Evolutionary conservation across 192 early-diverging fungal species (phyloP).

Genomic region (Lobulomyces angularis): DNA sequence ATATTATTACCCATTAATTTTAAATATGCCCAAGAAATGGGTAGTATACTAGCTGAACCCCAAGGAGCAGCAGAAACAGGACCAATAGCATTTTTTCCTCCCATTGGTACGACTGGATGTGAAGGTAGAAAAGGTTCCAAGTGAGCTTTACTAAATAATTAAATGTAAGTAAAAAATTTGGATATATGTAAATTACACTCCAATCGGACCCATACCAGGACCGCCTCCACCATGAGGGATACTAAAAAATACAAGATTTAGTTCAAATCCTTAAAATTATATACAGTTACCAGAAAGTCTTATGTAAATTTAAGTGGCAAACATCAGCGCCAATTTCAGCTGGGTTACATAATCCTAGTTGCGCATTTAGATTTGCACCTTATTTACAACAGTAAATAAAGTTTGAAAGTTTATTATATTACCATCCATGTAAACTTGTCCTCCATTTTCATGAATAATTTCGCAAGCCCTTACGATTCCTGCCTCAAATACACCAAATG

Average conservation of each 20-base stretch:
- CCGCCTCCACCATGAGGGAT: conserved; percentile 99
- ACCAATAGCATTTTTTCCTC: conserved; percentile 68
- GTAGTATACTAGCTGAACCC: conserved; percentile 89
- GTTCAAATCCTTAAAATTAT: background rate
- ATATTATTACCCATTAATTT: conserved; percentile 74
- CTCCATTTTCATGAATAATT: conserved; percentile 85
- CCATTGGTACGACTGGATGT: conserved; percentile 61
- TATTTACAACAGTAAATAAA: conserved; percentile 12
- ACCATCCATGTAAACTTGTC: conserved; percentile 99
- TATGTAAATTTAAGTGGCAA: conserved; percentile 99
- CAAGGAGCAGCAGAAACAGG: conserved; percentile 94
- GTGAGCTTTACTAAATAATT: conserved; percentile 54
- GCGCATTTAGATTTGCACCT: conserved; percentile 45
- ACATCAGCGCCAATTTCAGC: conserved; percentile 98
- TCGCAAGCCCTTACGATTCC: conserved; percentile 75
- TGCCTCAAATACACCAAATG: conserved; percentile 96
- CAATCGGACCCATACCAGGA: conserved; percentile 95
- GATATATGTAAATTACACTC: conserved; percentile 43
- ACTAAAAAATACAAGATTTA: background rate
- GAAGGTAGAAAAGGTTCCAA: conserved; percentile 84
- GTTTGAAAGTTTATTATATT: conserved; percentile 86
- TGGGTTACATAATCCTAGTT: conserved; percentile 48
- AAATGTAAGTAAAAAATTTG: conserved; percentile 5
- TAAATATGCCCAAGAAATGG: conserved; percentile 98
- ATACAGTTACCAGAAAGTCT: conserved; percentile 65